A percentile compares a stretch with the other conserved stretches of the same genome.
phyloP scores from a whole-genome alignment of 73 alveolate species.

The Tetrahymena borealis region DNA sequence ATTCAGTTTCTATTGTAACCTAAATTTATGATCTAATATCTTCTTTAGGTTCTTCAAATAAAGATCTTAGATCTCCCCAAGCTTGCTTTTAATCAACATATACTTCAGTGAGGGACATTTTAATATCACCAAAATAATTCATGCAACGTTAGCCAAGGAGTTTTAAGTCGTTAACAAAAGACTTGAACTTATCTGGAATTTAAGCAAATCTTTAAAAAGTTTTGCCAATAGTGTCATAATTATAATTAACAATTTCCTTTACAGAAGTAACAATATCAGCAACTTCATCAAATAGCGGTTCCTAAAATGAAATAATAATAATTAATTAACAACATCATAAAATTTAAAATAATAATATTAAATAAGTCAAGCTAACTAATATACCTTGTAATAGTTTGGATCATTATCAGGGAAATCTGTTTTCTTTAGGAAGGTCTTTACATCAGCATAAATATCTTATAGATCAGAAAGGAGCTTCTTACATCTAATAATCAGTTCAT shows the following conservation, averaged over 20 bases:
- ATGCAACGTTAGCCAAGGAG: not conserved
- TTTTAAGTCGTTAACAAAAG: not conserved
- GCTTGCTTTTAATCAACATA: not conserved
- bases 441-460: not conserved
- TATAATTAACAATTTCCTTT: not conserved
- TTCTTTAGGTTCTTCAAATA: not conserved
- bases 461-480: not conserved
- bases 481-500: not conserved
- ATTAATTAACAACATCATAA: too few species aligned
- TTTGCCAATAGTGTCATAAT: not conserved
- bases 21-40: not conserved
- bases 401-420: not conserved
- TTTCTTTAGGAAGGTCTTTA: not conserved
- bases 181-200: not conserved
- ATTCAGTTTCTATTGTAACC: not conserved
- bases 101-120: not conserved
- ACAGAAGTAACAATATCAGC: not conserved
- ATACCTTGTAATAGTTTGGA: not conserved
- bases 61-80: not conserved
- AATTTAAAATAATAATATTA: not conserved
- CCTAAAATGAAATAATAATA: too few species aligned
- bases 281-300: not conserved
- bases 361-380: not conserved
- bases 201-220: not conserved
- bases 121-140: not conserved